These are phyloP conservation scores for Nannochloris sp. DNA, from an alignment of 139 green algal species.

Conservation along the genomic window DNA sequence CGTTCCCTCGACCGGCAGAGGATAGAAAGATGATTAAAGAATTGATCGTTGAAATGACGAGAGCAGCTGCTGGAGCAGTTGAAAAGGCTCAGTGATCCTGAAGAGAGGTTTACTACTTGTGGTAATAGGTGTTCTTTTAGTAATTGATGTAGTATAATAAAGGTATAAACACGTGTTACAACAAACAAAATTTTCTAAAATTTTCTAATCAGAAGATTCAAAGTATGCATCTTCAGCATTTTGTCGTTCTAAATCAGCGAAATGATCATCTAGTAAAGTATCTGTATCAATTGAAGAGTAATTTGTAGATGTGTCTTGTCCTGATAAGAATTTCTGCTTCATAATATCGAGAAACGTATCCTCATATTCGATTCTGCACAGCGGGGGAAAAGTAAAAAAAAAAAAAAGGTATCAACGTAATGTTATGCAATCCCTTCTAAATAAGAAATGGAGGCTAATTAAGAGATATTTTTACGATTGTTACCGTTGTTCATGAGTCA, in stretches of 20 bases:
- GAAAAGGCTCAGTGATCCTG: no score
- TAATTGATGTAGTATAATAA: no score
- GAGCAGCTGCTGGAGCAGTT: conserved; percentile 15
- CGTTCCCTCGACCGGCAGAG: conserved; percentile 39
- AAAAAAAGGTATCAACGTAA: no score
- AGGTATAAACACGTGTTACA: no score
- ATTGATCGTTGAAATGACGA: conserved; percentile 66
- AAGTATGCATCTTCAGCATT: conserved; percentile 69
- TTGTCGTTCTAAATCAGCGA: conserved; percentile 28
- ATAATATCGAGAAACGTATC: conserved; percentile 60
- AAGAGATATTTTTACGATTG: not conserved
- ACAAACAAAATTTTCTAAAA: no score
- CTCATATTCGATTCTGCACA: conserved; percentile 7
- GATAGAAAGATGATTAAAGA: conserved; percentile 63
- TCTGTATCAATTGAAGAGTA: conserved; percentile 49
- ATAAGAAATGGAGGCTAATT: not conserved
- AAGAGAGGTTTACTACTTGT: no score
- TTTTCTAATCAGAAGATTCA: no score
- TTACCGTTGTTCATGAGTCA: not conserved
- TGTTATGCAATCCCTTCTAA: no score
- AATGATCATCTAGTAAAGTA: conserved; percentile 45
- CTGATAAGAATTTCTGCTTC: conserved; percentile 59
- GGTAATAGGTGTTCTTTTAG: no score
- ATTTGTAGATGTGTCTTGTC: conserved; percentile 39
- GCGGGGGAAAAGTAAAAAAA: no score